Conservation (phyloP, 305 asterid species). For the Solanum hybrid region DNA sequence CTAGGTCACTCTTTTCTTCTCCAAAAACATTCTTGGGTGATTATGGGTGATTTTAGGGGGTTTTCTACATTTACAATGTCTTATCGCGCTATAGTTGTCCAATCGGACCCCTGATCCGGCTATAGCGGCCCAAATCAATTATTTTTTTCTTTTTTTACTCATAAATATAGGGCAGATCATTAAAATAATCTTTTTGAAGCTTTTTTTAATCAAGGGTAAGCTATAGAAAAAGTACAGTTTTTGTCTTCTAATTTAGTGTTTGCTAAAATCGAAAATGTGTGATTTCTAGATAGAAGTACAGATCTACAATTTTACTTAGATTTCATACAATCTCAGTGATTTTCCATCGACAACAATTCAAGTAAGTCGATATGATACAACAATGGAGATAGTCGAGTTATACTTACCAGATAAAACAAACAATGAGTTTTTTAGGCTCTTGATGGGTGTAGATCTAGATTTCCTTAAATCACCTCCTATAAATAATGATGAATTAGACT, state of each 20-base stretch:
- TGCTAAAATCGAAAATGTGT: rapidly evolving
- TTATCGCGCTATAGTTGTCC: neutral
- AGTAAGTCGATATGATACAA: neutral
- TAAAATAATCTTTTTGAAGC: too few species aligned
- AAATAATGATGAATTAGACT: neutral
- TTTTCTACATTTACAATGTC: neutral
- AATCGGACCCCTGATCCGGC: neutral
- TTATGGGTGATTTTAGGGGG: neutral
- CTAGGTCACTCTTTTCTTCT: neutral
- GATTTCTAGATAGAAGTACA: neutral
- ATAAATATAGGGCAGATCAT: neutral
- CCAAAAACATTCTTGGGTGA: neutral
- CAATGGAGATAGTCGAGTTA: neutral
- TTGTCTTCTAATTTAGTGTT: neutral
- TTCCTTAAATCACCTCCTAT: neutral
- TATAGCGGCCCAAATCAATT: neutral
- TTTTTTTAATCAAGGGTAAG: neutral
- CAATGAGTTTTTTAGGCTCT: neutral
- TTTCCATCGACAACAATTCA: neutral
- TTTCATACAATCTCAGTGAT: neutral
- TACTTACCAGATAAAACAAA: neutral
- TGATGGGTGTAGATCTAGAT: neutral
- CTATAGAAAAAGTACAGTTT: neutral
- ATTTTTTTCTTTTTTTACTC: neutral
- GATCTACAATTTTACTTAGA: neutral